phyloP scores from a whole-genome alignment of 257 asterid species.

The Linaria vulgaris region DNA sequence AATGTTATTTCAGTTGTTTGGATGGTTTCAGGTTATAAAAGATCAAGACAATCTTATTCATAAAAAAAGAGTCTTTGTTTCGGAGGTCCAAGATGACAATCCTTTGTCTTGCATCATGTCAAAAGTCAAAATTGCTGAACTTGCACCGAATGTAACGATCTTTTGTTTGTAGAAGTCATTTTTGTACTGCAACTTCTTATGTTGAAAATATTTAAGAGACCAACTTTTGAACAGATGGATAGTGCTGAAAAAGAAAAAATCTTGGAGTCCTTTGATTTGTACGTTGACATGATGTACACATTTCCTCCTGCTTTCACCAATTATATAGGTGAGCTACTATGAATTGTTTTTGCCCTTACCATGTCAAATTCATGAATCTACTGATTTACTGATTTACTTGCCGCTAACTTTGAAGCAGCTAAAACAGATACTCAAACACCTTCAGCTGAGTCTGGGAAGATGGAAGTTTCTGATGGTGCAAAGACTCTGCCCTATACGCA shows the following conservation, averaged over 20 bases:
- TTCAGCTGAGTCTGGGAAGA: background rate
- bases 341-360: background rate
- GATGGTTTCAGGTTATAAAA: conserved; percentile 34
- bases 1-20: background rate
- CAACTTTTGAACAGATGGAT: conserved; percentile 24
- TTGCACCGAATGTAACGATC: conserved; percentile 30
- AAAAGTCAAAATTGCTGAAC: conserved; percentile 25
- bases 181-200: background rate
- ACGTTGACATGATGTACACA: conserved; percentile 31
- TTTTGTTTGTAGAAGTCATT: background rate
- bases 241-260: conserved; percentile 3
- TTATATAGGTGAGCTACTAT: conserved; percentile 11
- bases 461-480: background rate
- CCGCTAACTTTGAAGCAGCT: background rate
- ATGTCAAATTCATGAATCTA: no score
- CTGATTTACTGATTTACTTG: background rate
- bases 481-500: background rate
- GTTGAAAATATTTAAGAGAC: background rate
- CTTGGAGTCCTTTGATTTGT: conserved; percentile 25
- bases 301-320: conserved; percentile 34
- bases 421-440: conserved; percentile 3
- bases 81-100: conserved; percentile 44
- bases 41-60: conserved; percentile 27
- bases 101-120: conserved; percentile 28
- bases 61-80: conserved; percentile 33